Conservation (phyloP, 2,329 filamentous ascomycete genomes). For the Trichoderma simmonsii region DNA sequence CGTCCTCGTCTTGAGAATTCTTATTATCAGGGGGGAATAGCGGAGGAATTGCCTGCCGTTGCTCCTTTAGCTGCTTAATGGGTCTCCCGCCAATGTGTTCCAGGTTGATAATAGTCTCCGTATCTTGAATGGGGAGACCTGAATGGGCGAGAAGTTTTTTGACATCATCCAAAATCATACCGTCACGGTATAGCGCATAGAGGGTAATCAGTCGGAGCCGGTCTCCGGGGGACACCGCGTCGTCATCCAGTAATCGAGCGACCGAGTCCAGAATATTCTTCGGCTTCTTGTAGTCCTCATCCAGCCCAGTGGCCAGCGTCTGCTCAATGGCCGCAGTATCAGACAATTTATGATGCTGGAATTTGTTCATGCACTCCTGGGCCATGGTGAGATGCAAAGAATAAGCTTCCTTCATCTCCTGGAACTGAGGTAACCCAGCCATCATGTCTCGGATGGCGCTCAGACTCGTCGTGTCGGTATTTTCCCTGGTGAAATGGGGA, state of each 20-base stretch:
- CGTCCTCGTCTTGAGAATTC: constrained; percentile 59
- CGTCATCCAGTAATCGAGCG: constrained; percentile 83
- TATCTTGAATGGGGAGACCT: constrained; percentile 70
- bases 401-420: constrained; percentile 93
- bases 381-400: constrained; percentile 95
- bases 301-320: constrained; percentile 83
- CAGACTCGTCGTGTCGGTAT: constrained; percentile 68
- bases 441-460: constrained; percentile 97
- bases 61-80: constrained; percentile 69
- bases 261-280: constrained; percentile 86
- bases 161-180: constrained; percentile 79
- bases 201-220: constrained; percentile 80
- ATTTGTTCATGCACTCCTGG: constrained; percentile 93
- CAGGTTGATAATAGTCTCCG: constrained; percentile 71
- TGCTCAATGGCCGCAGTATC: constrained; percentile 90
- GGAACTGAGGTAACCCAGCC: constrained; percentile 88
- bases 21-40: constrained; percentile 69
- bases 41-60: constrained; percentile 60
- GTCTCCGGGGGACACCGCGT: constrained; percentile 67
- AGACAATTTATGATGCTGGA: constrained; percentile 77
- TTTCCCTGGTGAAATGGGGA: constrained; percentile 80
- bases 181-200: constrained; percentile 82
- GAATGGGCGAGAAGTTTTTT: constrained; percentile 81
- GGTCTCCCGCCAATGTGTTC: constrained; percentile 76
- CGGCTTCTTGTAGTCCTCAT: constrained; percentile 87